Percentiles rank a stretch among this genome's conserved stretches.
phyloP scores from a whole-genome alignment of 768 basidiomycete species.

The Tricholoma matsutake region DNA sequence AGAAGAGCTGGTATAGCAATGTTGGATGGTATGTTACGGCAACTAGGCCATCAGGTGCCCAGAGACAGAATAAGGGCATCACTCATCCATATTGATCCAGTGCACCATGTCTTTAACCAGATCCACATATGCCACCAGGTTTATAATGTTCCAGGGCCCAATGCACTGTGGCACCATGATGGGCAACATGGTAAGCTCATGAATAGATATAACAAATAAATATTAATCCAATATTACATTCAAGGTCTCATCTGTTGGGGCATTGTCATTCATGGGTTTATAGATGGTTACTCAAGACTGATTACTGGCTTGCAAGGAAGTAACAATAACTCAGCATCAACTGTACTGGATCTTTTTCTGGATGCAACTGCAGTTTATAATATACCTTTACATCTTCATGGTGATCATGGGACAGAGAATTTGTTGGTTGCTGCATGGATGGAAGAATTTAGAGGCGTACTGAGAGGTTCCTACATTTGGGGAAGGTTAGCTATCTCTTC shows the following conservation, averaged over 20 bases:
- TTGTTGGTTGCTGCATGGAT: conserved; percentile 31
- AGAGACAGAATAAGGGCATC: conserved; percentile 11
- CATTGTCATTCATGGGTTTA: conserved; percentile 33
- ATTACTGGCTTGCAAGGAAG: conserved; percentile 27
- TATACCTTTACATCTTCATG: conserved; percentile 27
- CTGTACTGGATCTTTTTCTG: conserved; percentile 34
- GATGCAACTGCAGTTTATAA: conserved; percentile 21
- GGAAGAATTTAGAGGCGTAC: conserved; percentile 15
- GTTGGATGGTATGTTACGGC: conserved; percentile 17
- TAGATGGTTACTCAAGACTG: conserved; percentile 27
- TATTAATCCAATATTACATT: background rate
- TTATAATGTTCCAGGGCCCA: conserved; percentile 27
- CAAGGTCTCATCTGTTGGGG: conserved; percentile 31
- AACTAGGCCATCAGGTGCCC: conserved; percentile 10
- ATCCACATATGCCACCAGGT: conserved; percentile 16
- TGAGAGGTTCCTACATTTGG: conserved; percentile 33
- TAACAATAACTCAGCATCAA: conserved; percentile 36
- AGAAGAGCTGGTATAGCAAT: background rate
- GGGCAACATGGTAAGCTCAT: conserved; percentile 31
- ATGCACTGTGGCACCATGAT: conserved; percentile 36
- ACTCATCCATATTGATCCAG: conserved; percentile 15
- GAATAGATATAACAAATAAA: background rate
- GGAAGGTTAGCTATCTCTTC: conserved; percentile 23
- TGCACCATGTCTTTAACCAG: conserved; percentile 14
- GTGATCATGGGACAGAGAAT: conserved; percentile 40